Conservation (phyloP, 306 rosid species). For the Quercus bicolor region DNA sequence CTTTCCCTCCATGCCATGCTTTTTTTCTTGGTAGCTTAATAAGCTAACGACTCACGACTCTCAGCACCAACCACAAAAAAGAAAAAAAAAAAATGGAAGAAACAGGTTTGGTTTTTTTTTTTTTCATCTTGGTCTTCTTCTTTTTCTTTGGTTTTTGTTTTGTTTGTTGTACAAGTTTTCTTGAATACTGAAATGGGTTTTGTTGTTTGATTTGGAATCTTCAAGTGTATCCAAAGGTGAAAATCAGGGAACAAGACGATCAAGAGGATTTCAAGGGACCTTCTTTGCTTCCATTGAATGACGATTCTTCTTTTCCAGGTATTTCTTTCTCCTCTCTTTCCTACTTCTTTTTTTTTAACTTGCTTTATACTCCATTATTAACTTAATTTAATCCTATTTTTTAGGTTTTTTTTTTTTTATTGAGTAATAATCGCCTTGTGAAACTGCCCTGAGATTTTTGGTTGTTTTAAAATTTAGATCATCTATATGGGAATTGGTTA, state of each 20-base stretch:
- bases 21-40: background rate
- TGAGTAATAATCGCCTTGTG: background rate
- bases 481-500: background rate
- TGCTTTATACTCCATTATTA: too few relatives aligned
- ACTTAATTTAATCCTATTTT: background rate
- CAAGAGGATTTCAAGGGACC: constrained; percentile 25
- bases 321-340: background rate
- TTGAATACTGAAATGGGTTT: constrained; percentile 8
- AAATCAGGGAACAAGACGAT: constrained; percentile 23
- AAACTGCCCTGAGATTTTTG: background rate
- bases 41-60: background rate
- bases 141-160: constrained; percentile 2
- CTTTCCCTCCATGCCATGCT: constrained; percentile 1
- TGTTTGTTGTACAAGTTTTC: background rate
- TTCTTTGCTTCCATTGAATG: constrained; percentile 17
- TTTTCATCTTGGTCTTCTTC: background rate
- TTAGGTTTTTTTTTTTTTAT: background rate
- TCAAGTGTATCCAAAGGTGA: constrained; percentile 32
- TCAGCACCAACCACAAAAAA: background rate
- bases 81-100: background rate
- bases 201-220: background rate
- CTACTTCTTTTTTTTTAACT: too few relatives aligned
- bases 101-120: background rate
- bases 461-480: background rate
- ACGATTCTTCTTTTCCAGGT: constrained; percentile 26